A percentile compares a stretch with the other conserved stretches of the same genome.
Conservation (phyloP, 495 filamentous ascomycete species). For the Talaromyces adpressus region DNA sequence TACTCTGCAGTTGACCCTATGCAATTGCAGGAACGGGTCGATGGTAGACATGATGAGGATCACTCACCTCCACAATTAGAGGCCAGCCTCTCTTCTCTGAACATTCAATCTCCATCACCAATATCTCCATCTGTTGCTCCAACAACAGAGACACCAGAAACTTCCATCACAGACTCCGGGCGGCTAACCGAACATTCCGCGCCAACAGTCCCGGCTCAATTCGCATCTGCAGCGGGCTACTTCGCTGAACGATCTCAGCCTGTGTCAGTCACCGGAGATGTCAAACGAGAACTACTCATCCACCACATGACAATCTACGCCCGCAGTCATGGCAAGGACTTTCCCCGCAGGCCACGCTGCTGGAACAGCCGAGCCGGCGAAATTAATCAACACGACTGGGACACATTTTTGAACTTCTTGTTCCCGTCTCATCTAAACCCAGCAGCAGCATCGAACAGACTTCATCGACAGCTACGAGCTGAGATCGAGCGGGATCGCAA, state of each 20-base stretch:
- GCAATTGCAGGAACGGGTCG: conserved; percentile 8
- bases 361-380: conserved; percentile 31
- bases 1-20: conserved; percentile 41
- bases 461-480: conserved; percentile 33
- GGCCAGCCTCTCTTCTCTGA: not conserved
- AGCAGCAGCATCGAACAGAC: conserved; percentile 30
- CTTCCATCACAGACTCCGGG: not conserved
- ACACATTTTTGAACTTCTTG: conserved; percentile 41
- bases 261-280: conserved; percentile 10
- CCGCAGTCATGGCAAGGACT: conserved; percentile 37
- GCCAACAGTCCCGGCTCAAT: conserved; percentile 22
- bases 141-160: not conserved
- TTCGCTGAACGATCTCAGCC: conserved; percentile 33
- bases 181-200: not conserved
- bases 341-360: conserved; percentile 38
- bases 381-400: conserved; percentile 44
- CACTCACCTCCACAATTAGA: not conserved
- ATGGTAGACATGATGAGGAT: not conserved
- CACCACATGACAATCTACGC: conserved; percentile 40
- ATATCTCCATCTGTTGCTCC: not conserved
- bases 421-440: conserved; percentile 36
- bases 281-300: conserved; percentile 21
- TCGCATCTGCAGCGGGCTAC: conserved; percentile 37
- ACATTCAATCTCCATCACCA: not conserved
- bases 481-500: conserved; percentile 38